These are phyloP conservation scores for Senna tora DNA, from an alignment of 306 rosid species.

Conservation along the genomic window DNA sequence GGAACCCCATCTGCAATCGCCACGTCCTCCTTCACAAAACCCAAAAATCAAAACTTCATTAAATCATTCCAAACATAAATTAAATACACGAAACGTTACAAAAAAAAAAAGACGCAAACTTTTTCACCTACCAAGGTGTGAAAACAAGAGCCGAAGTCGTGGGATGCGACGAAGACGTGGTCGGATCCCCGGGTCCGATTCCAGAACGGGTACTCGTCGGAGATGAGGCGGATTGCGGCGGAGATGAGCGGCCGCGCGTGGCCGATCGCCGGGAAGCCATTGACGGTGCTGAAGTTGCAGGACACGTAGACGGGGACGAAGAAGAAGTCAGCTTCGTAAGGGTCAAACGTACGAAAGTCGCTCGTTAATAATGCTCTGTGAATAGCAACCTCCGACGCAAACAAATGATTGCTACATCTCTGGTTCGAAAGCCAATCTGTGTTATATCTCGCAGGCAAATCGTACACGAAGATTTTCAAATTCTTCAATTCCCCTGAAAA, in stretches of 20 bases:
- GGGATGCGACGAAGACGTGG: constrained; percentile 82
- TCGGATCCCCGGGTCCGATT: constrained; percentile 64
- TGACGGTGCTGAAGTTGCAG: constrained; percentile 84
- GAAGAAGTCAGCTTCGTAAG: constrained; percentile 77
- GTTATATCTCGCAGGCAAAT: constrained; percentile 72
- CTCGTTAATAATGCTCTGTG: constrained; percentile 72
- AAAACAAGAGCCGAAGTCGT: constrained; percentile 76
- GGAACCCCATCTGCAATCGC: constrained; percentile 68
- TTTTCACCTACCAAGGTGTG: constrained; percentile 58
- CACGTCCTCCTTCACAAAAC: constrained; percentile 54
- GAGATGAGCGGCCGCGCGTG: constrained; percentile 69
- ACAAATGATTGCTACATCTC: constrained; percentile 70
- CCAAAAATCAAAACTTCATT: background rate
- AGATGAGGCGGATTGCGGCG: constrained; percentile 59
- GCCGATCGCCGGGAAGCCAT: constrained; percentile 78
- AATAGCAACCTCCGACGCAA: constrained; percentile 85
- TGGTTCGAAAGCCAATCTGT: constrained; percentile 64
- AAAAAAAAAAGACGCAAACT: too few species aligned
- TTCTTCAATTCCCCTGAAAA: constrained; percentile 44
- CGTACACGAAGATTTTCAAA: constrained; percentile 69
- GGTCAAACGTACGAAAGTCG: constrained; percentile 61
- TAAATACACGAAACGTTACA: background rate
- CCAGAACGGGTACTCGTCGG: constrained; percentile 58
- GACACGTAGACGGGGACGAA: constrained; percentile 93
- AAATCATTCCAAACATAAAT: background rate